These are phyloP conservation scores for Colletotrichum falcatum DNA, from an alignment of 2,329 filamentous ascomycete species.

Conservation along the genomic window DNA sequence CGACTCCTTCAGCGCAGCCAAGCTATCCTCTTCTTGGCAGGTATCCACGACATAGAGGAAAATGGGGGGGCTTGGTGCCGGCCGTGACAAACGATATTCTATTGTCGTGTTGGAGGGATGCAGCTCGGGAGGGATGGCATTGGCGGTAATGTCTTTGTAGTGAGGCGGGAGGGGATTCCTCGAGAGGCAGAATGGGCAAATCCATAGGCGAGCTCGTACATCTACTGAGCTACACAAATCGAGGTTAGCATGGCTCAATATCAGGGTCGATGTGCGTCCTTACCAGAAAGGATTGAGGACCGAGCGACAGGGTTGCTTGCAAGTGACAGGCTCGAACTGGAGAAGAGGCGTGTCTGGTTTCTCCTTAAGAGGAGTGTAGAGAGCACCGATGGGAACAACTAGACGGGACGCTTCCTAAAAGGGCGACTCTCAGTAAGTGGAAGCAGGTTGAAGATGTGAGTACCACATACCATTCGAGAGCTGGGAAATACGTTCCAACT, in stretches of 20 bases:
- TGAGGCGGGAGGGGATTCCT: conserved; percentile 85
- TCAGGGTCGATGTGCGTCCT: conserved; percentile 45
- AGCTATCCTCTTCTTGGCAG: conserved; percentile 88
- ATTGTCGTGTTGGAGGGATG: conserved; percentile 89
- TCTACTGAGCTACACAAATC: conserved; percentile 76
- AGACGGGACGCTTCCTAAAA: conserved; percentile 89
- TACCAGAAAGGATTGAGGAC: conserved; percentile 98
- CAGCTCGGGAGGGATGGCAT: conserved; percentile 85
- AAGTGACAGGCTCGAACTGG: conserved; percentile 96
- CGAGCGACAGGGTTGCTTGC: conserved; percentile 94
- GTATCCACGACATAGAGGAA: conserved; percentile 91
- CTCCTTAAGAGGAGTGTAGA: conserved; percentile 97
- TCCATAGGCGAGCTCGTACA: conserved; percentile 86
- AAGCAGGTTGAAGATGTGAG: neutral
- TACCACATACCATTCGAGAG: conserved; percentile 84
- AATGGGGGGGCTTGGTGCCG: conserved; percentile 87
- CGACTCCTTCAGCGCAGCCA: conserved; percentile 86
- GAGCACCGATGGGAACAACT: conserved; percentile 93
- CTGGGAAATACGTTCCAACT: conserved; percentile 99
- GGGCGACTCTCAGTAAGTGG: conserved; percentile 43
- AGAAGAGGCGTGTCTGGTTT: conserved; percentile 89
- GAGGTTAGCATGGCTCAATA: neutral
- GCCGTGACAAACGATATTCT: conserved; percentile 84
- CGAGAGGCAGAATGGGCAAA: conserved; percentile 88
- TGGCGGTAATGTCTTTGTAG: conserved; percentile 90